These are phyloP conservation scores for Gymnopus androsaceus DNA, from an alignment of 1,284 basidiomycete species.

Conservation along the genomic window DNA sequence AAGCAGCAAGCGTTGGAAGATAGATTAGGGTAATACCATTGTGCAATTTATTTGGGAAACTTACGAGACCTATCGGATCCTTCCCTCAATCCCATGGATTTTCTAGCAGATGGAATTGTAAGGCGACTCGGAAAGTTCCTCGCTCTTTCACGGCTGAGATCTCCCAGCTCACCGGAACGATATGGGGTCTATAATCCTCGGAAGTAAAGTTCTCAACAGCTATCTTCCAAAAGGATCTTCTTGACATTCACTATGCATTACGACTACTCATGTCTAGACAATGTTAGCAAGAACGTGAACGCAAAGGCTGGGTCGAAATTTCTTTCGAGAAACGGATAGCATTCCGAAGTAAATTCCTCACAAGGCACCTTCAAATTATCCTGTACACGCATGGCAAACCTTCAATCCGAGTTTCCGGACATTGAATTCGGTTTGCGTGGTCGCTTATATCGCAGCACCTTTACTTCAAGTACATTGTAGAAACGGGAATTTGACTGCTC, in stretches of 20 bases:
- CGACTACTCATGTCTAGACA: neutral
- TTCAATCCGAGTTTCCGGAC: neutral
- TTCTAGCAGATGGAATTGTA: neutral
- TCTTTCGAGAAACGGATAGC: neutral
- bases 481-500: too few relatives aligned
- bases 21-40: neutral
- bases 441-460: too few relatives aligned
- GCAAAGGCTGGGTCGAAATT: neutral
- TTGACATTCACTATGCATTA: neutral
- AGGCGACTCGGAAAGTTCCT: slow-evolving; percentile 1
- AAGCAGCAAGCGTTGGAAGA: neutral
- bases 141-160: neutral
- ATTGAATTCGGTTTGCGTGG: too few relatives aligned
- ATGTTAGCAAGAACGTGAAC: neutral
- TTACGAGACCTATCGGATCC: neutral
- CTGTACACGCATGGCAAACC: neutral
- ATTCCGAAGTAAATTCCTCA: neutral
- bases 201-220: neutral
- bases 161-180: neutral
- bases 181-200: neutral
- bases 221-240: neutral
- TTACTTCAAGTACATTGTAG: too few relatives aligned
- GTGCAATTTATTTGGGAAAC: neutral
- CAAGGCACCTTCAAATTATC: slow-evolving; percentile 1
- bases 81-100: neutral